Evolutionary conservation across 768 basidiomycete species (phyloP).

Genomic region (Boletus barrowsii): DNA sequence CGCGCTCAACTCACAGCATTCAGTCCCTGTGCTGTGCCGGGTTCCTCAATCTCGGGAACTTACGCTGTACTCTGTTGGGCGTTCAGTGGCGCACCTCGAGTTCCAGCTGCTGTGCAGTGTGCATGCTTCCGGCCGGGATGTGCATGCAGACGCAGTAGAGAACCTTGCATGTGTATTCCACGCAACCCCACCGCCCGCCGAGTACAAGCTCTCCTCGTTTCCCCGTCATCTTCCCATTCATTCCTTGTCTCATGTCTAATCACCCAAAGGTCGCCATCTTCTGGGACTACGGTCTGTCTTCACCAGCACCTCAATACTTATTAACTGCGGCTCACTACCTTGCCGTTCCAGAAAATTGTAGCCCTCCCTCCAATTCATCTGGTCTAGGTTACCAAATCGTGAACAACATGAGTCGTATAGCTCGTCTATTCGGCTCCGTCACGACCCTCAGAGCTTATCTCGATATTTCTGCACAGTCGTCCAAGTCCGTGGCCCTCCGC

Average conservation of each 20-base stretch:
- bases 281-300: conserved; percentile 34
- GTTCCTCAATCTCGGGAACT: conserved; percentile 7
- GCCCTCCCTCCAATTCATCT: conserved; percentile 27
- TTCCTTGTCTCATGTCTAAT: conserved; percentile 32
- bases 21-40: neutral
- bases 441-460: conserved; percentile 54
- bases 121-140: conserved; percentile 8
- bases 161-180: conserved; percentile 15
- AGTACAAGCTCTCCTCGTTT: conserved; percentile 20
- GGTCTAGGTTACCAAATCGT: conserved; percentile 42
- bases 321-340: neutral
- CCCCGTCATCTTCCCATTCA: conserved; percentile 7
- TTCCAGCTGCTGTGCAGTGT: conserved; percentile 17
- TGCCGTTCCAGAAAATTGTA: conserved; percentile 29
- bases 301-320: neutral
- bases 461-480: conserved; percentile 40
- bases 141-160: conserved; percentile 9
- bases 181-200: conserved; percentile 1
- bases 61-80: conserved; percentile 18
- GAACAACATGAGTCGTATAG: conserved; percentile 42
- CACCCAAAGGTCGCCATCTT: conserved; percentile 42
- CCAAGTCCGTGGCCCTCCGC: conserved; percentile 34
- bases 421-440: conserved; percentile 45
- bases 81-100: conserved; percentile 14
- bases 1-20: neutral